Percentiles rank a stretch among this genome's conserved stretches.
phyloP scores from a whole-genome alignment of 2,329 filamentous ascomycete genomes.

The Massarina eburnea region DNA sequence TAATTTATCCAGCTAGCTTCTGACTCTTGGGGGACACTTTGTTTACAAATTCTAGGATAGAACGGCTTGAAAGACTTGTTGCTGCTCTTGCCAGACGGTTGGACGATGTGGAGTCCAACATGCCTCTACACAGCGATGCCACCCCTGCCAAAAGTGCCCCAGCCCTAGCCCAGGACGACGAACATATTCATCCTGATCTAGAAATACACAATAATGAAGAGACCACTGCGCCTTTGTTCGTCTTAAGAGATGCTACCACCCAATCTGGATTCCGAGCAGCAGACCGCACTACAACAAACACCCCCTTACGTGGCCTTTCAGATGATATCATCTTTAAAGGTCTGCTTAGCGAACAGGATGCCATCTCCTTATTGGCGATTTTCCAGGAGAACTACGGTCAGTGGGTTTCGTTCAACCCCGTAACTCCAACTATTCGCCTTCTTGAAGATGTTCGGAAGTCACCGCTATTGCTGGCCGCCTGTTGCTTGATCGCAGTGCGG shows the following conservation, averaged over 20 bases:
- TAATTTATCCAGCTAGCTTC: background rate
- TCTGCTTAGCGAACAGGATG: slow-evolving; percentile 21
- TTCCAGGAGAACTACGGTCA: slow-evolving; percentile 48
- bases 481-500: slow-evolving; percentile 47
- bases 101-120: slow-evolving; percentile 15
- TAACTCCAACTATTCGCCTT: slow-evolving; percentile 26
- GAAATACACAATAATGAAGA: slow-evolving; percentile 7
- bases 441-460: slow-evolving; percentile 40
- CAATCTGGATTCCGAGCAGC: slow-evolving; percentile 14
- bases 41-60: slow-evolving; percentile 7
- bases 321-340: slow-evolving; percentile 30
- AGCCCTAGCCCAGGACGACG: background rate
- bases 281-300: slow-evolving; percentile 11
- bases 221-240: slow-evolving; percentile 16
- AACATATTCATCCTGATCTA: background rate
- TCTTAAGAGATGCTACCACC: slow-evolving; percentile 19
- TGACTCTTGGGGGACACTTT: background rate
- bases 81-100: slow-evolving; percentile 11
- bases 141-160: background rate
- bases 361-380: slow-evolving; percentile 23
- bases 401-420: slow-evolving; percentile 44
- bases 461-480: slow-evolving; percentile 44
- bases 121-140: background rate
- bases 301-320: slow-evolving; percentile 8
- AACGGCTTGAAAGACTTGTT: slow-evolving; percentile 15